Base-by-base conservation (phyloP, 495 filamentous ascomycete genomes). In the Neurospora tetraspora region DNA sequence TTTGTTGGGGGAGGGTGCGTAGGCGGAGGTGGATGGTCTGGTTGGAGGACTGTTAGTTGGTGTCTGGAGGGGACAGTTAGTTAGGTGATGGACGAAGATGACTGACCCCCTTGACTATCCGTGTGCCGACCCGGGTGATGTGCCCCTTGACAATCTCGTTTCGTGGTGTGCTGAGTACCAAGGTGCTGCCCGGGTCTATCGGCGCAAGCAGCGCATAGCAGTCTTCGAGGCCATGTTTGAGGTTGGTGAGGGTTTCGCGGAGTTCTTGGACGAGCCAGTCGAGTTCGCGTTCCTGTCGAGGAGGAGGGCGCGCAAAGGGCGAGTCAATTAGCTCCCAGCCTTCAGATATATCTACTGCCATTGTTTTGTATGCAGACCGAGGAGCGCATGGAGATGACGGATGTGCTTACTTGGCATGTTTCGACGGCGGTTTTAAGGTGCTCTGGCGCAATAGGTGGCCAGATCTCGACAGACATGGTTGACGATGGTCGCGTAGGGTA, bases 121-220 rank as follows among this genome's bases (percentile, higher is more conserved):
- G 86, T 12, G 90, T 90, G 8, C 93, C 93, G 12, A 93, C 87
- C 34, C 93, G 88, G 1, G 94, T 98, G 69, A 98, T 87, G 80
- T 92, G 91, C 5, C 96, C 96, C 79, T 99, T 99, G 40, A 98
- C 89, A 73, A 86, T 89, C 83, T 99, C 96, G 68, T 91, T 93
- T 20, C 96, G 88, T 42, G 91, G 83, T n/a, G 94, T 96, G 70
- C 92, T 94, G 37, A 98, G 85, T 8, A 92, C 94, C 68, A 99
- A 88, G 5, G 94, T 99, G 71, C 89, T 92, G 14, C 92, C 92
- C 2, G 91, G 90, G 75, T 97, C 93, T 73, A 90, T 84, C 3
- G 95, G 93, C 11, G 93, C 89, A 40, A 99, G 88, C 10, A 98
- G 88, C 34, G 89, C 87, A 68, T 91, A 89, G 81, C 96, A 98